phyloP scores from a whole-genome alignment of 257 asterid species.

The Solanum chiquidenum region DNA sequence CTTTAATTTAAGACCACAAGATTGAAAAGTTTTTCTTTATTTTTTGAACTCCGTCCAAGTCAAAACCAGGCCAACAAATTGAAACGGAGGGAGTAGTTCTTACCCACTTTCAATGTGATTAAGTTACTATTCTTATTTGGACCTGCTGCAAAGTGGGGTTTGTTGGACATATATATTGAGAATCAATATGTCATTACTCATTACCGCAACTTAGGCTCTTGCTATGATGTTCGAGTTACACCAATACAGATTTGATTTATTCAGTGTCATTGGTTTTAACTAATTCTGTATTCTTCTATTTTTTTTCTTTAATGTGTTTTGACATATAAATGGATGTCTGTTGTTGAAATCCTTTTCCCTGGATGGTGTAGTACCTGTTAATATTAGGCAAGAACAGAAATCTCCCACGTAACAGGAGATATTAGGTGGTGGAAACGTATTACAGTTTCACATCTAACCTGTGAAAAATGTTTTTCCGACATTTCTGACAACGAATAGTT shows the following conservation, averaged over 20 bases:
- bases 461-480: not conserved
- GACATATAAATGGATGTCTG: not conserved
- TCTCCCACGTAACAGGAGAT: not conserved
- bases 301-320: not conserved
- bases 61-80: not conserved
- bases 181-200: not conserved
- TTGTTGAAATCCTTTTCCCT: not conserved
- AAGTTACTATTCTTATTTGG: not conserved
- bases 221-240: not conserved
- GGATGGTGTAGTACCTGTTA: not conserved
- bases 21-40: not conserved
- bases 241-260: not conserved
- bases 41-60: not conserved
- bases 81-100: not conserved
- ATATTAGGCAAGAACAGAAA: not conserved
- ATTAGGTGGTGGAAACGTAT: not conserved
- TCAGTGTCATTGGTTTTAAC: not conserved
- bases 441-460: not conserved
- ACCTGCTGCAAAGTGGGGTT: not conserved
- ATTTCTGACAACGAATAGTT: not conserved
- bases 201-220: not conserved
- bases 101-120: not conserved
- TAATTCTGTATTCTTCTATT: not conserved
- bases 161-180: not conserved
- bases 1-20: not conserved